Evolutionary conservation across 495 filamentous ascomycete species (phyloP), one percentile per base, ranked within the genome.

Genomic region (Recurvomyces mirabilis): DNA sequence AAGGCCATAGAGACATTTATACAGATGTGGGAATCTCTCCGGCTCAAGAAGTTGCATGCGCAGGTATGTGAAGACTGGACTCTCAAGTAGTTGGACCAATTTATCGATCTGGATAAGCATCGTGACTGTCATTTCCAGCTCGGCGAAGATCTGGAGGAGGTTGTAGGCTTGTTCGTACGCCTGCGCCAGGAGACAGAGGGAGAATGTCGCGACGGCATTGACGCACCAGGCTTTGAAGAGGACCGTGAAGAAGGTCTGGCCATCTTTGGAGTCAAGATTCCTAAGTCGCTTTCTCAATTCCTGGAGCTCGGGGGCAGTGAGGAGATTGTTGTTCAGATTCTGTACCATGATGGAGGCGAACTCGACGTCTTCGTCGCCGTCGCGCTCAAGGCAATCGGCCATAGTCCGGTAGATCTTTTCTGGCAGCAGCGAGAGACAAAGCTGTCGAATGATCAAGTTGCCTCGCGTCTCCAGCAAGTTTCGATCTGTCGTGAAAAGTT

Each of bases 311-410:
- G 93, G 93, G 0, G 93, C 93, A 10, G 93, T 99, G 52, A 96
- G 96, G 15, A 99, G 73, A 52, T 96, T 99, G 56, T 99, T 99
- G 64, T 99, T 99, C 33, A 99, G 70, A 60, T 96, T 95, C 57
- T 96, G 93, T 20, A 99, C 87, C 93, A 99, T 99, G 54, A 96
- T 99, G 52, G 88, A 94, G 14, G 93, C 87, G 62, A 99, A 99
- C 59, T 96, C 93, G 24, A 95, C 72, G 58, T 99, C 91, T n/a
- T 96, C 91, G 62, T 96, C 91, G 22, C 96, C 89, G 61, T 99
- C 93, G 50, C 93, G 94, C 62, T 96, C 93, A 5, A 99, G 79
- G 60, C 91, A 94, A 50, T 96, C 93, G 34, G 93, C 93, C 38
- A 99, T 64, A 4, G 87, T 96, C 23, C 93, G 81, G 58, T 95